Conservation (phyloP, 2,329 filamentous ascomycete genomes). For the Lecanosticta acicola region DNA sequence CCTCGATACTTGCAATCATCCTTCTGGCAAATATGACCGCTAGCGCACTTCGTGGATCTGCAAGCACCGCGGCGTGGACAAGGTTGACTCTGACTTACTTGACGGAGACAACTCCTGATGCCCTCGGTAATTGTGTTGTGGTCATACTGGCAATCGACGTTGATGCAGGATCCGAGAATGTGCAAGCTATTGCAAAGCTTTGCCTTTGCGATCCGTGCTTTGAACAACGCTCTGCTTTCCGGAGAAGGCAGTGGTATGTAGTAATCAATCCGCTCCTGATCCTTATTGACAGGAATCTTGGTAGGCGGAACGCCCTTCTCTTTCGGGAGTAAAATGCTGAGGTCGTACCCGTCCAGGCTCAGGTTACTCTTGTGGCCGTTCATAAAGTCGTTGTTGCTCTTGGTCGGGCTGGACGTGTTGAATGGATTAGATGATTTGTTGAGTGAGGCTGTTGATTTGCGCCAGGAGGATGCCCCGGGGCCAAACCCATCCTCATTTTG, state of each 20-base stretch:
- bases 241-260: slow-evolving; percentile 35
- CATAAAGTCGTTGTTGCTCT: slow-evolving; percentile 21
- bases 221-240: slow-evolving; percentile 39
- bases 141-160: slow-evolving; percentile 42
- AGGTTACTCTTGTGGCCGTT: slow-evolving; percentile 6
- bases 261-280: slow-evolving; percentile 44
- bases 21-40: slow-evolving; percentile 44
- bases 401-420: slow-evolving; percentile 9
- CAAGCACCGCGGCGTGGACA: slow-evolving; percentile 41
- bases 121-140: slow-evolving; percentile 40
- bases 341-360: background rate
- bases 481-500: slow-evolving; percentile 9
- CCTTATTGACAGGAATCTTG: slow-evolving; percentile 44
- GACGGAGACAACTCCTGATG: slow-evolving; percentile 39
- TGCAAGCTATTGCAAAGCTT: slow-evolving; percentile 50
- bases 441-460: slow-evolving; percentile 8
- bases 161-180: slow-evolving; percentile 30
- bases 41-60: slow-evolving; percentile 39
- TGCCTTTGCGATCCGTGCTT: slow-evolving; percentile 32
- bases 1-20: slow-evolving; percentile 24
- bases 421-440: slow-evolving; percentile 8
- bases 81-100: slow-evolving; percentile 41
- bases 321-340: slow-evolving; percentile 11
- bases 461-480: slow-evolving; percentile 6
- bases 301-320: slow-evolving; percentile 22